Evolutionary conservation across 352 stramenopile species (phyloP).

Genomic region (Phytopythium kandeliae): DNA sequence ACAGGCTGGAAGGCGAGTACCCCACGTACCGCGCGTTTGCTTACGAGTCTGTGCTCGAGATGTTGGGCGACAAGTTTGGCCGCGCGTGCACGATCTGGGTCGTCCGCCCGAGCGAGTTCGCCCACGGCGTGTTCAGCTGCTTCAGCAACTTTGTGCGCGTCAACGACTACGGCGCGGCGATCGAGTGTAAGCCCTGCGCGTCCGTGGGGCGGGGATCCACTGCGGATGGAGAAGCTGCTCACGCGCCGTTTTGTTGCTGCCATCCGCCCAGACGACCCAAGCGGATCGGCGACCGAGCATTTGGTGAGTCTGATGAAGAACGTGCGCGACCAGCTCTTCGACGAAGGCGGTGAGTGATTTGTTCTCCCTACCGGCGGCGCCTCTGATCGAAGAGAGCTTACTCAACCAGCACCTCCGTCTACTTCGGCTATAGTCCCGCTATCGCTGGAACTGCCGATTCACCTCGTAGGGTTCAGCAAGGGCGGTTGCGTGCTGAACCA

Average conservation of each 20-base stretch:
- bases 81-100: constrained; percentile 50
- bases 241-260: neutral
- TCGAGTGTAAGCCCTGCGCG: constrained; percentile 35
- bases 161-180: constrained; percentile 50
- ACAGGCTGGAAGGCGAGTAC: constrained; percentile 24
- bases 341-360: neutral
- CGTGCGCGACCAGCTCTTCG: constrained; percentile 10
- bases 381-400: neutral
- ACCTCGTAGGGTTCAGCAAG: constrained; percentile 69
- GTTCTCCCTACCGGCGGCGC: no score
- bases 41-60: constrained; percentile 38
- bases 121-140: constrained; percentile 45
- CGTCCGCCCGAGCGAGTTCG: constrained; percentile 34
- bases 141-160: constrained; percentile 56
- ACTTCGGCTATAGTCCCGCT: constrained; percentile 22
- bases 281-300: constrained; percentile 27
- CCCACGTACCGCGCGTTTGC: constrained; percentile 44
- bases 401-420: neutral
- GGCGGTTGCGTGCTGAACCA: constrained; percentile 64
- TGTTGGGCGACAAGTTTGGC: constrained; percentile 52
- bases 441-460: constrained; percentile 41
- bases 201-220: neutral
- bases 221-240: neutral
- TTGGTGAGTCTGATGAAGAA: constrained; percentile 37
- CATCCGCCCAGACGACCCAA: constrained; percentile 22